A percentile compares a stretch with the other conserved stretches of the same genome.
Evolutionary conservation across 192 early-diverging fungal genomes (phyloP).

Genomic region (Backusella mclennaniae): DNA sequence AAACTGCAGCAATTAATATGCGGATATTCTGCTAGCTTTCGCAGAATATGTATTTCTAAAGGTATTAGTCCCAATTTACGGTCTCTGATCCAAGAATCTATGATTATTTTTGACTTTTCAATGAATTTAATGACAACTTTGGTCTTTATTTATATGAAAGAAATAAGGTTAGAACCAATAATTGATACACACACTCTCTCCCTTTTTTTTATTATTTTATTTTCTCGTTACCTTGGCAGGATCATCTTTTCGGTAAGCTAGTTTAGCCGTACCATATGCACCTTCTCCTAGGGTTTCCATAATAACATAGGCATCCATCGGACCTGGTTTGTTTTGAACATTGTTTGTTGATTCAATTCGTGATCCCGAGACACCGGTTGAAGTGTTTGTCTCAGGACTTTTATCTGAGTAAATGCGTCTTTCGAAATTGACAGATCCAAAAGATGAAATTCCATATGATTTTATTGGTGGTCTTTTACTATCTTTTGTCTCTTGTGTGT

Average conservation of each 20-base stretch:
- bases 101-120: conserved; percentile 59
- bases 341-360: not conserved
- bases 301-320: conserved; percentile 53
- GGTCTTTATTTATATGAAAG: conserved; percentile 12
- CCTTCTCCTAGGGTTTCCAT: conserved; percentile 61
- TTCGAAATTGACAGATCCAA: conserved; percentile 1
- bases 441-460: conserved; percentile 14
- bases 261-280: conserved; percentile 67
- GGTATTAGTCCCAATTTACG: conserved; percentile 57
- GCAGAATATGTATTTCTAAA: conserved; percentile 69
- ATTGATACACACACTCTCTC: not conserved
- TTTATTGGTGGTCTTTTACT: conserved; percentile 4
- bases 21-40: conserved; percentile 31
- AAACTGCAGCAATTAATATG: conserved; percentile 12
- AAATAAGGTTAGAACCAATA: not conserved
- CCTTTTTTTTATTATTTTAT: not conserved
- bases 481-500: not conserved
- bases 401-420: not conserved
- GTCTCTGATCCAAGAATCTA: conserved; percentile 53
- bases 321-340: conserved; percentile 1
- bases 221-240: conserved; percentile 36
- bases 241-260: conserved; percentile 53
- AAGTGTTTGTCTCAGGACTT: not conserved
- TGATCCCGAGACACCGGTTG: not conserved
- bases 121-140: conserved; percentile 70